Evolutionary conservation across 2,329 filamentous ascomycete genomes (phyloP).

Genomic region (Diaporthe vexans): DNA sequence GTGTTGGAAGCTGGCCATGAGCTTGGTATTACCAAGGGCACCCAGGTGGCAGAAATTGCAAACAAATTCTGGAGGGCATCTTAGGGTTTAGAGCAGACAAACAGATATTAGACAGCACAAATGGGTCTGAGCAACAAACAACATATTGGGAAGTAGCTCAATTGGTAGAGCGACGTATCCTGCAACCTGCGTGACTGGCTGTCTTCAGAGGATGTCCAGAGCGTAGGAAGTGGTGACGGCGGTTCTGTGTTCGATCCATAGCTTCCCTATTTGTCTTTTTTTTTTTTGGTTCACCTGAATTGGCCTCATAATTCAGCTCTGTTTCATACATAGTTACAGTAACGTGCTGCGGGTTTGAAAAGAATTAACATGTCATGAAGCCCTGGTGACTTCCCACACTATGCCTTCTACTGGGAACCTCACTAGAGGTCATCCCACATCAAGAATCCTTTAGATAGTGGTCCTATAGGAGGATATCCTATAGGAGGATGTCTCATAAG

Average conservation of each 20-base stretch:
- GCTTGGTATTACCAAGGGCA: slow-evolving; percentile 73
- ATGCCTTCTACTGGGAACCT: background rate
- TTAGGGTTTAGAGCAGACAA: background rate
- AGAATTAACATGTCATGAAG: background rate
- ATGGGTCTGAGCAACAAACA: background rate
- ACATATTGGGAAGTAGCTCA: slow-evolving; percentile 4
- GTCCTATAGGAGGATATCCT: background rate
- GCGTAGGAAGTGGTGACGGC: slow-evolving; percentile 6
- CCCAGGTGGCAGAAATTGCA: slow-evolving; percentile 65
- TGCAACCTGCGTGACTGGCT: background rate
- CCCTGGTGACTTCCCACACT: too few relatives aligned
- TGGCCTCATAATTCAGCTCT: background rate
- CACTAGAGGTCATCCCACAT: background rate
- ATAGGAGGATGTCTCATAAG: too few relatives aligned
- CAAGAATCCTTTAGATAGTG: too few relatives aligned
- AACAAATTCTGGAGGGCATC: slow-evolving; percentile 52
- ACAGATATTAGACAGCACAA: background rate
- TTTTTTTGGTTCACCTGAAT: background rate
- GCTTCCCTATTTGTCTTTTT: background rate
- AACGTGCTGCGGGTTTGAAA: background rate
- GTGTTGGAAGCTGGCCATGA: slow-evolving; percentile 77
- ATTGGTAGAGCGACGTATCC: slow-evolving; percentile 8
- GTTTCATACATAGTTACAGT: background rate
- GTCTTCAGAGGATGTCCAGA: slow-evolving; percentile 15
- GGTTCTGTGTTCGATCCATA: slow-evolving; percentile 31